Conservation (phyloP, 371 early-diverging fungal species). For the Rhizopus stolonifer region DNA sequence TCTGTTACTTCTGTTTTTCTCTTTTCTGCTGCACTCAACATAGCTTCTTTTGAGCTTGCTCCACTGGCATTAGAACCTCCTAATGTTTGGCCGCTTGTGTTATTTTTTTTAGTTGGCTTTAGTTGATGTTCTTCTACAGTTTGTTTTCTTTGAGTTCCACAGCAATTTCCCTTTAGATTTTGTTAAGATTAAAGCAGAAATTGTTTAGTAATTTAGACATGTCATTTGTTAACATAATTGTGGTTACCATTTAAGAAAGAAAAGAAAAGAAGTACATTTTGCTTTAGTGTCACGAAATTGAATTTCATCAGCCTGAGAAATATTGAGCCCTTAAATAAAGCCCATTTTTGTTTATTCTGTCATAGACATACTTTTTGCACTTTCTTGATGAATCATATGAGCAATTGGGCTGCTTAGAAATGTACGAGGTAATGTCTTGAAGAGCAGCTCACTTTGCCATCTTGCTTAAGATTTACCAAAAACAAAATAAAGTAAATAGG, state of each 20-base stretch:
- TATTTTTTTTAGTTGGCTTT: conserved; percentile 9
- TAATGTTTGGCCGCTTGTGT: conserved; percentile 10
- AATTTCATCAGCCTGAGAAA: background rate
- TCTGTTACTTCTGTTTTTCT: conserved; percentile 27
- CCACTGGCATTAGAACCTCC: conserved; percentile 12
- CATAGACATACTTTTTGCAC: no score
- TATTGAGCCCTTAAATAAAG: no score
- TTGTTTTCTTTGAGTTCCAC: conserved; percentile 21
- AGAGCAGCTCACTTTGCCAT: no score
- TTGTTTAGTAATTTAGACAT: background rate
- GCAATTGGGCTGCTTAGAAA: no score
- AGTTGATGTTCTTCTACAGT: conserved; percentile 14
- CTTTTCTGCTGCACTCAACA: conserved; percentile 38
- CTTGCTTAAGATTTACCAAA: no score
- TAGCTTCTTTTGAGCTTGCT: conserved; percentile 27
- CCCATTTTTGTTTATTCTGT: no score
- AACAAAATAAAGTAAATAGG: no score
- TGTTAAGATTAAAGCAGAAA: background rate
- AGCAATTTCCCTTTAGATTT: conserved; percentile 20
- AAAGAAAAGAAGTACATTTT: background rate
- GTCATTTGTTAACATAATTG: background rate
- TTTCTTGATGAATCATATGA: no score
- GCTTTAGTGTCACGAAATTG: background rate
- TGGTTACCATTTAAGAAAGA: conserved; percentile 1
- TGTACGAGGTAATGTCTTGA: no score